Base-by-base conservation (phyloP, 345 rosid species). In the Corymbia maculata region DNA sequence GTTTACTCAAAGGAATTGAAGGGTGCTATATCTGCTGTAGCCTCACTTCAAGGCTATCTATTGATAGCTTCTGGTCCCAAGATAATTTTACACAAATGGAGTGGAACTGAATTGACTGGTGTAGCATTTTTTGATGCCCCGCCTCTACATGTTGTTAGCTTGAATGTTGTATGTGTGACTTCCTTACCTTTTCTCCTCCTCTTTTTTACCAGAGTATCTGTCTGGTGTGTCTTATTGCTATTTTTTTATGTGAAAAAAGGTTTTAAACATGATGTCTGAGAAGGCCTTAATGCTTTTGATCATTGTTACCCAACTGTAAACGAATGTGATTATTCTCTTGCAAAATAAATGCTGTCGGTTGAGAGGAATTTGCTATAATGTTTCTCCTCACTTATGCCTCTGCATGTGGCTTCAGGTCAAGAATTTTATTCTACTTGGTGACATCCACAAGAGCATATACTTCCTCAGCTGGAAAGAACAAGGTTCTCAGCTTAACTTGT, bases 391-490 rank as follows among this genome's bases (percentile, higher is more conserved):
- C 45, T 86, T 30, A 42, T 89, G 59, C 49, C 14, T 51, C 51
- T 68, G 52, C 22, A 55, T 57, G 50, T 86, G 87, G 24, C 91
- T 88, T 87, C 95, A 98, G 99, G 99, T 98, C 86, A 98, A 98
- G 93, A 96, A 94, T 93, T 98, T 98, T 91, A 96, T 98, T 90
- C 96, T 98, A 51, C 93, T 97, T 88, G 97, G 99, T 50, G 99
- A 97, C 88, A 90, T 96, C 93, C 98, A 98, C 93, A 94, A 96
- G 93, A 97, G 99, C 92, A 95, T 96, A 90, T 95, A 95, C 92
- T 98, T 98, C 90, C 97, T 98, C 89, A 96, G 93, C 91, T 98
- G 99, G 99, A 98, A 96, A 92, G 99, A 98, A 92, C 98, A 97
- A 92, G 99, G 98, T 86, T 94, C 99, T 90, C 99, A 97, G 89